Evolutionary conservation across 352 stramenopile species (phyloP).

Genomic region (Pythium utonaiense): DNA sequence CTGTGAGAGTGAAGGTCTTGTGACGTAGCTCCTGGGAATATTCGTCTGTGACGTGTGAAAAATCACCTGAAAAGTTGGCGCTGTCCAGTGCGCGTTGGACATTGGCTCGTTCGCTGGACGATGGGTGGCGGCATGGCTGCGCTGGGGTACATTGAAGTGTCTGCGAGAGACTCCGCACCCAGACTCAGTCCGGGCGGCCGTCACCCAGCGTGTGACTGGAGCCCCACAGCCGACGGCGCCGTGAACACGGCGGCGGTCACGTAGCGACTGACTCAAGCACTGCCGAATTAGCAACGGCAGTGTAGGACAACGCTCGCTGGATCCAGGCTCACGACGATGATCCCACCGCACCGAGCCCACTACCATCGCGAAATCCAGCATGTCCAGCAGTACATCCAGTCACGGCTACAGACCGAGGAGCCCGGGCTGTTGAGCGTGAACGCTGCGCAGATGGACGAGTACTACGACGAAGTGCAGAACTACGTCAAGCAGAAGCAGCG

Average conservation of each 20-base stretch:
- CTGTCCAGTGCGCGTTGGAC: slow-evolving; percentile 13
- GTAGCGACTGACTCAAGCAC: slow-evolving; percentile 1
- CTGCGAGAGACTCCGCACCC: slow-evolving; percentile 7
- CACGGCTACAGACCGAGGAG: slow-evolving; percentile 18
- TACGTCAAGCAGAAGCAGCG: slow-evolving; percentile 25
- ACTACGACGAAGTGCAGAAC: slow-evolving; percentile 22
- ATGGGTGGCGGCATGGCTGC: not conserved
- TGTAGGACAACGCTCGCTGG: not conserved
- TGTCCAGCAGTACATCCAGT: slow-evolving; percentile 25
- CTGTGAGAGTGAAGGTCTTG: not conserved
- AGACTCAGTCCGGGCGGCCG: not conserved
- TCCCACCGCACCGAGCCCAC: slow-evolving; percentile 1
- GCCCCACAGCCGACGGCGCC: not conserved
- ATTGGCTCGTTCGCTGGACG: not conserved
- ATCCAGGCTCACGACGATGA: slow-evolving; percentile 5
- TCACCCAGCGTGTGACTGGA: slow-evolving; percentile 12
- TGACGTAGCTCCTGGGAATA: not conserved
- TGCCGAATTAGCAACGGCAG: slow-evolving; percentile 7
- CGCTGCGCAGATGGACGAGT: slow-evolving; percentile 17
- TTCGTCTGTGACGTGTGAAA: not conserved
- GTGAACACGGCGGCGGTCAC: no score
- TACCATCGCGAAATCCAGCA: slow-evolving; percentile 20
- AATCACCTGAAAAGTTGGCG: not conserved
- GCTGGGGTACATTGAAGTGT: slow-evolving; percentile 9
- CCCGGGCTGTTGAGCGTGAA: slow-evolving; percentile 20